A percentile compares a stretch with the other conserved stretches of the same genome.
These are phyloP conservation scores for Cicer pinnatifidum DNA, from an alignment of 306 rosid species.

Conservation along the genomic window DNA sequence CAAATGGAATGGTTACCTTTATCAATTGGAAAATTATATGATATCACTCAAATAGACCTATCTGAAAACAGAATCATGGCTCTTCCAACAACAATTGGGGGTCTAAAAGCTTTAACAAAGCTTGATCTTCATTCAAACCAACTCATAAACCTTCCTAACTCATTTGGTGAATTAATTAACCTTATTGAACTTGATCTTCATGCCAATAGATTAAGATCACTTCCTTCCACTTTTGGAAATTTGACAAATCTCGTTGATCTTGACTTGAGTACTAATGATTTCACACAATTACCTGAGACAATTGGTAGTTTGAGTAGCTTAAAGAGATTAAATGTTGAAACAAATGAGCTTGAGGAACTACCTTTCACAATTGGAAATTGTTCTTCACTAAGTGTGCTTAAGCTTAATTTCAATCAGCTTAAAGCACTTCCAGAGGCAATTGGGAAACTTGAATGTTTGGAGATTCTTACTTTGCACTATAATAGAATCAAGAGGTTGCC, in stretches of 20 bases:
- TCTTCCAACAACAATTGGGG: conserved; percentile 72
- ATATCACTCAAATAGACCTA: conserved; percentile 65
- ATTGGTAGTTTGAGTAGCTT: conserved; percentile 70
- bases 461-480: conserved; percentile 76
- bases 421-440: conserved; percentile 88
- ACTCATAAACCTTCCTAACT: conserved; percentile 77
- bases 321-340: conserved; percentile 66
- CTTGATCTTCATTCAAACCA: conserved; percentile 90
- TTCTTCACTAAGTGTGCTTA: conserved; percentile 61
- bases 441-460: conserved; percentile 77
- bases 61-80: conserved; percentile 89
- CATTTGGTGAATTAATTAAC: conserved; percentile 77
- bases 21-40: conserved; percentile 81
- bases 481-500: conserved; percentile 79
- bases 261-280: conserved; percentile 76
- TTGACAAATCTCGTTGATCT: conserved; percentile 70
- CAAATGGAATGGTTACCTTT: conserved; percentile 86
- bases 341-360: conserved; percentile 77
- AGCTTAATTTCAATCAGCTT: conserved; percentile 78
- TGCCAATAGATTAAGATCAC: conserved; percentile 73
- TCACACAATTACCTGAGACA: conserved; percentile 64
- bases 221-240: conserved; percentile 72
- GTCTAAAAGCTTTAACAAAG: conserved; percentile 74
- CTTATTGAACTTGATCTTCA: conserved; percentile 79
- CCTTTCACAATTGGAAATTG: conserved; percentile 85